phyloP scores from a whole-genome alignment of 768 basidiomycete genomes.

The Agaricus sinodeliciosus region DNA sequence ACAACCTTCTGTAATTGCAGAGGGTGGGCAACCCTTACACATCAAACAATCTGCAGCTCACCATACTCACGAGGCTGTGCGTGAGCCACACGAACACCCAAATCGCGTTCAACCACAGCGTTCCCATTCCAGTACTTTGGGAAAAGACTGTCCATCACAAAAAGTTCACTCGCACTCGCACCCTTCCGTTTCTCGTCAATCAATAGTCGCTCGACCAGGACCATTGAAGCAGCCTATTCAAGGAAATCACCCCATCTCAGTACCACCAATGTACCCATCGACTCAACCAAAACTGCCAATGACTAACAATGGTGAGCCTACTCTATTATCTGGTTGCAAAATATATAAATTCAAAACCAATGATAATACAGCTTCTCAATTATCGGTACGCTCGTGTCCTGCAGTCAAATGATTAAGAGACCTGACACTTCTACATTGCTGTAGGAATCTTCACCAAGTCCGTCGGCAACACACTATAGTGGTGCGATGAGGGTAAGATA shows the following conservation, averaged over 20 bases:
- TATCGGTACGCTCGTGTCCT: not conserved
- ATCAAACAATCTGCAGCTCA: not conserved
- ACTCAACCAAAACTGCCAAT: too few species aligned
- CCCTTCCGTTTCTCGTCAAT: not conserved
- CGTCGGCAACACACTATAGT: not conserved
- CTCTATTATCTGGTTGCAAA: not conserved
- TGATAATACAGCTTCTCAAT: not conserved
- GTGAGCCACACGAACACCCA: slow-evolving; percentile 6
- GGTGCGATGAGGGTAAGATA: not conserved
- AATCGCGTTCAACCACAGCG: not conserved
- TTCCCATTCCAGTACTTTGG: not conserved
- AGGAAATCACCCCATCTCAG: not conserved
- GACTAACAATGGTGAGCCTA: not conserved
- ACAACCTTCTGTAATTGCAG: not conserved
- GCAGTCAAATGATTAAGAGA: not conserved
- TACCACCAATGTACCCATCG: too few species aligned
- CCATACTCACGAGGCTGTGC: not conserved
- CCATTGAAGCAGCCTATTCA: not conserved
- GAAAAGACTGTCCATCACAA: not conserved
- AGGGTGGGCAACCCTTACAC: not conserved
- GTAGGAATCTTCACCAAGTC: not conserved
- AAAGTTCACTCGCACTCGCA: not conserved
- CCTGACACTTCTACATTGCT: not conserved
- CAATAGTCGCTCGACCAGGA: not conserved
- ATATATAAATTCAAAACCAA: not conserved